Base-by-base conservation (phyloP, 495 filamentous ascomycete species). In the Glonium stellatum region DNA sequence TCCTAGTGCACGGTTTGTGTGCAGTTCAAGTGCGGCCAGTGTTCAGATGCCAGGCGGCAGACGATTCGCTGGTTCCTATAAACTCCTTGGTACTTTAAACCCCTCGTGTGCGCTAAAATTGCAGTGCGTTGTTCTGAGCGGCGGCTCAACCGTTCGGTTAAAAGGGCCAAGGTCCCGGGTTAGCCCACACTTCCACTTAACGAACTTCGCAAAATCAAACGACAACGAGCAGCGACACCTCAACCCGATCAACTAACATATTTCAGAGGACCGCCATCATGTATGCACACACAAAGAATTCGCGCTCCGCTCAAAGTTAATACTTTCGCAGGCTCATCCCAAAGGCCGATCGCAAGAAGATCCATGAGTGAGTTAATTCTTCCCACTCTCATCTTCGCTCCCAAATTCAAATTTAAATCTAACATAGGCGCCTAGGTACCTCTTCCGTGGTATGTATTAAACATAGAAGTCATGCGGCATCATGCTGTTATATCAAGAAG, bases 291-390 rank as follows among this genome's bases (percentile, higher is more conserved):
- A 55, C 55, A 51, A 53, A 18, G 39, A 37, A 25, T 44, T 34
- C 51, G 53, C 35, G 31, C 15, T 9, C 12, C 27, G 25, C 19
- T 36, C 18, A 41, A 34, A 51, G 27, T 56, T 63, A 54, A 69
- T 41, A 35, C 47, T 54, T 62, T 51, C 47, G 37, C 69, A 91
- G 85, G 92, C 87, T 98, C 83, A 98, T 98, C 80, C 93, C 93
- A 73, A 97, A 97, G 85, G 86, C 88, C 76, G 93, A 98, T 81
- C 91, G 93, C 80, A 97, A 97, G 87, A 92, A 93, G 86, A 96
- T 98, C 82, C 95, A 98, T 82, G 90, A 97, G 87, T 68, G 23
- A 58, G 65, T 64, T 13, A n/a, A 57, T 44, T 36, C 53, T 48
- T 44, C 39, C 39, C 23, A 18, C 18, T 23, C 48, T 22, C 15